Conservation (phyloP, 805 yeast genomes). For the Myxozyma vanderwaltii region DNA sequence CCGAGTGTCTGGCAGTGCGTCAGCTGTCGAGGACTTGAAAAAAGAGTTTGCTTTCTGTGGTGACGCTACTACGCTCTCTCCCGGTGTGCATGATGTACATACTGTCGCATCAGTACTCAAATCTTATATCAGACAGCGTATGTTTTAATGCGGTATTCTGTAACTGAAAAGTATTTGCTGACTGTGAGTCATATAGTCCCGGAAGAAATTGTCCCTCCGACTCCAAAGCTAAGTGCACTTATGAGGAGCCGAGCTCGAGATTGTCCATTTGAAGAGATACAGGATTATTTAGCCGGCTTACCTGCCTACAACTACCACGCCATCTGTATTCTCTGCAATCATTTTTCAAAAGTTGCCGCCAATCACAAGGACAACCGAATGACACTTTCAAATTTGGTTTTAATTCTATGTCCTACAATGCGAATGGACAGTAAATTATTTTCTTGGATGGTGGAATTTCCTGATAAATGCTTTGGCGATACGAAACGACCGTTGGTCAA, state of each 20-base stretch:
- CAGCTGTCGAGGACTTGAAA: slow-evolving; percentile 34
- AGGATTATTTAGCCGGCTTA: slow-evolving; percentile 21
- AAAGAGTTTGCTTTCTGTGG: slow-evolving; percentile 33
- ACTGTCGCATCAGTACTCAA: slow-evolving; percentile 41
- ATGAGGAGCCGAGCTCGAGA: not conserved
- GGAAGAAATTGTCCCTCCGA: slow-evolving; percentile 33
- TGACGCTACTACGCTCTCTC: slow-evolving; percentile 25
- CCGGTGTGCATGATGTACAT: slow-evolving; percentile 38
- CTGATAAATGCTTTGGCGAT: slow-evolving; percentile 14
- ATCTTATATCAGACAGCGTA: slow-evolving; percentile 36
- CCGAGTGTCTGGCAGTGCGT: slow-evolving; percentile 39
- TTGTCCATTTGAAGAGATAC: slow-evolving; percentile 32
- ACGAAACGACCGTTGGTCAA: not conserved
- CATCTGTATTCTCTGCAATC: slow-evolving; percentile 37
- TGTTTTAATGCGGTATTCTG: not conserved
- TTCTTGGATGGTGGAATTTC: slow-evolving; percentile 35
- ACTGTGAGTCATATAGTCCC: slow-evolving; percentile 32
- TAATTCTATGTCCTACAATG: slow-evolving; percentile 41
- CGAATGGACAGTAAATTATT: slow-evolving; percentile 36
- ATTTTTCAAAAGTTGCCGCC: slow-evolving; percentile 35
- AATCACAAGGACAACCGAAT: slow-evolving; percentile 35
- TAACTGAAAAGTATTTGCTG: not conserved
- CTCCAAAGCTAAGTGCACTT: not conserved
- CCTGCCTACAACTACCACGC: slow-evolving; percentile 36
- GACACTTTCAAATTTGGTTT: slow-evolving; percentile 39